Conservation (phyloP, 306 rosid species). For the Benincasa hispida region DNA sequence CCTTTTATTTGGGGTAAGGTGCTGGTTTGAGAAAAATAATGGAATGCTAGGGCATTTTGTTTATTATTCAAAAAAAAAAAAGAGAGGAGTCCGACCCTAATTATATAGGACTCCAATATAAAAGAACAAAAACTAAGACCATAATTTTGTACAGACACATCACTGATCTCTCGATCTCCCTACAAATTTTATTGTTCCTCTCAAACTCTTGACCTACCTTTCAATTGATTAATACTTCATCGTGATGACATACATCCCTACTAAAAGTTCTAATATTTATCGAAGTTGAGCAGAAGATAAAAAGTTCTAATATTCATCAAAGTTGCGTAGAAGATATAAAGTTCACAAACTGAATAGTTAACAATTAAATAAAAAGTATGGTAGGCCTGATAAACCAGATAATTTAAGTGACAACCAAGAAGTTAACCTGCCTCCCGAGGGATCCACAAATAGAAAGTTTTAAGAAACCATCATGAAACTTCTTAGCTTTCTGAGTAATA, state of each 20-base stretch:
- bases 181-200: not conserved
- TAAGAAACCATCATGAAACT: slow-evolving; percentile 70
- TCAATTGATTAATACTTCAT: not conserved
- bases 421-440: slow-evolving; percentile 48
- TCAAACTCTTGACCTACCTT: not conserved
- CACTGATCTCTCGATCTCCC: not conserved
- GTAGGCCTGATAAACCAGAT: slow-evolving; percentile 6
- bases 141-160: no score
- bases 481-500: slow-evolving; percentile 75
- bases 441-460: slow-evolving; percentile 34
- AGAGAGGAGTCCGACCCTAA: not conserved
- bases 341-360: not conserved
- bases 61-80: no score
- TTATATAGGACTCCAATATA: not conserved
- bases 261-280: not conserved
- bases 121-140: not conserved
- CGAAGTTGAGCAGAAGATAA: not conserved
- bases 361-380: not conserved
- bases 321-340: not conserved
- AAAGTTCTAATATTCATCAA: not conserved
- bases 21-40: not conserved
- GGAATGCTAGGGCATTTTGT: not conserved
- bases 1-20: not conserved
- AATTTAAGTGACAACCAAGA: not conserved
- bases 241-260: not conserved